Base-by-base conservation (phyloP, 2,329 filamentous ascomycete species). In the Epichloe brachyelytri region DNA sequence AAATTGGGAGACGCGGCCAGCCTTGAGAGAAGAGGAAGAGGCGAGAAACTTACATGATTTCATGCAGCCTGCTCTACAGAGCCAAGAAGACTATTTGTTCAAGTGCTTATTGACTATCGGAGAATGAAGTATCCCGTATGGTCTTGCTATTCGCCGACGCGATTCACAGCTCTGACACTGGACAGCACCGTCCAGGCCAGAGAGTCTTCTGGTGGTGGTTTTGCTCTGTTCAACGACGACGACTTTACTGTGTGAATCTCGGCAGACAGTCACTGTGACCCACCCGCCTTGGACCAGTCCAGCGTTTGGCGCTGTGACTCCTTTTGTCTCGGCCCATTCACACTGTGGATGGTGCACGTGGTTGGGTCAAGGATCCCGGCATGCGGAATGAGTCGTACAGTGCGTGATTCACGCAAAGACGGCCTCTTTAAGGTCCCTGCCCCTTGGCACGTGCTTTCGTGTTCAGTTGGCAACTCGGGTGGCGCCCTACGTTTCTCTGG, bases 391-490 rank as follows among this genome's bases (percentile, higher is more conserved):
- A 46, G 11, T 33, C 10, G 11, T 11, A 52, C 51, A 49, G 51
- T 50, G 37, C 36, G 19, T 8, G 12, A 19, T 1, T 2, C 3
- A 12, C 3, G 20, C 44, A 10, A 10, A 30, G 30, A 60, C 51
- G 43, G 50, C 17, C 53, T 57, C 53, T 54, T 51, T 38, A 26
- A 36, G n/a, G 19, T 30, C 15, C 36, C 20, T 10, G 34, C 15
- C 33, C 33, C 36, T n/a, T 12, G n/a, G 50, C 63, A 65, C 61
- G 63, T 64, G 63, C 60, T 54, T 62, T 61, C 65, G 63, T 61
- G 65, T 64, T 58, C n/a, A 60, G 57, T 57, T 56, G 58, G 50
- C 50, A 62, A 57, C 59, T 58, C 61, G 58, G 43, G 22, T 43
- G 52, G 43, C 50, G 45, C 30, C 33, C 34, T 40, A 8, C 34